Evolutionary conservation across 2,329 filamentous ascomycete species (phyloP), one percentile per base, ranked within the genome.

Genomic region (Periconia sp.): DNA sequence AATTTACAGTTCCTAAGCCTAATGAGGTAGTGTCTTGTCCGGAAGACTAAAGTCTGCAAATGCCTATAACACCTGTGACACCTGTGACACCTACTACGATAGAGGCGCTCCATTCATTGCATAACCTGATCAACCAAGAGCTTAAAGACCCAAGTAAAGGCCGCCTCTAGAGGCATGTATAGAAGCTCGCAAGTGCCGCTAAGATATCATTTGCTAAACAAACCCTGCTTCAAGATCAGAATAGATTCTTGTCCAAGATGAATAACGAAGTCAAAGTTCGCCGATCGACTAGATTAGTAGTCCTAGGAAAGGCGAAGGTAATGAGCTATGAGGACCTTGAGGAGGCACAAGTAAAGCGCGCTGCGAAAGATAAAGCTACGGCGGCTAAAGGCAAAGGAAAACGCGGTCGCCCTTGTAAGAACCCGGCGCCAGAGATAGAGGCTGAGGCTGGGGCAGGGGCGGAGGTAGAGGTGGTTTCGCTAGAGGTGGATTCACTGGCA

Each of bases 241-340:
- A 56, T 33, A 33, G 46, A 34, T 56, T 64, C 45, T 54, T 69
- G 26, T 41, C 30, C 15, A 47, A 48, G 40, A 54, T 62, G 5
- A 60, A 64, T 37, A 59, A 61, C 31, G 57, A 63, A 53, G 50
- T 51, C 22, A 63, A 63, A 51, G 43, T 38, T 33, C 52, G 57
- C 19, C 46, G 54, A 43, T 53, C 49, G 23, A 61, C 54, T 17
- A 56, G 45, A 41, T 58, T 54, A 37, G 23, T 46, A 17, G 47
- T 64, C 11, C 25, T 61, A 42, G 57, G 52, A 23, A 55, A 46
- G 46, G 52, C 51, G 38, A 57, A 49, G 32, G 39, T 42, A 13
- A 36, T 42, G 25, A 42, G 32, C 19, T 42, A 42, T 24, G 2
- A 36, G 21, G 40, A 43, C 28, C 40, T 43, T 28, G 40, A 43